phyloP scores from a whole-genome alignment of 192 early-diverging fungal species.

The Coemansia sp. region DNA sequence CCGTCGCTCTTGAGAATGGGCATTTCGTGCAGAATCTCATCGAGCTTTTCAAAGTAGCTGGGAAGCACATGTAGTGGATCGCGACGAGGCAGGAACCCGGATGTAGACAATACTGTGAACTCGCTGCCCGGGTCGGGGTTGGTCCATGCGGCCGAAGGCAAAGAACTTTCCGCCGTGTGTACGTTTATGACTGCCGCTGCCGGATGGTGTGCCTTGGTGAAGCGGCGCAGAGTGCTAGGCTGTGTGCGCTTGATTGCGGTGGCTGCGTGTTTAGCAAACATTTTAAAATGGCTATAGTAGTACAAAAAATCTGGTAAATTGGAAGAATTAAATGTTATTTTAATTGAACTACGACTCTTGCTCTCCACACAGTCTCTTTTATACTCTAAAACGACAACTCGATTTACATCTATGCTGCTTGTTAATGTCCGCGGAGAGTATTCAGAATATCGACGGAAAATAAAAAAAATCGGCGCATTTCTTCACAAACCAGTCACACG shows the following conservation, averaged over 20 bases:
- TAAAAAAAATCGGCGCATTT: constrained; percentile 10
- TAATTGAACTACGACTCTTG: neutral
- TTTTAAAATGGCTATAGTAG: neutral
- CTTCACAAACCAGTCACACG: constrained; percentile 1
- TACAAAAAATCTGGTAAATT: neutral
- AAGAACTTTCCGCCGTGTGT: neutral
- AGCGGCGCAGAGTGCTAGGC: constrained; percentile 4
- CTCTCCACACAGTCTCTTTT: neutral
- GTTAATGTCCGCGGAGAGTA: neutral
- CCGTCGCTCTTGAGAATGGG: constrained; percentile 68
- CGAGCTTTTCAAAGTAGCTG: constrained; percentile 66
- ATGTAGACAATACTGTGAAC: constrained; percentile 49
- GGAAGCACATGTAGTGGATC: constrained; percentile 74
- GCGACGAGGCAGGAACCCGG: constrained; percentile 61
- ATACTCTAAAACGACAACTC: neutral
- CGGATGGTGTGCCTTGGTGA: constrained; percentile 16
- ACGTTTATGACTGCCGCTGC: neutral
- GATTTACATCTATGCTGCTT: neutral
- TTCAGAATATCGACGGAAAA: constrained; percentile 1
- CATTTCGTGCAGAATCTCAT: constrained; percentile 76
- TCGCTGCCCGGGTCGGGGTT: constrained; percentile 32
- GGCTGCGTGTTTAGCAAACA: constrained; percentile 10
- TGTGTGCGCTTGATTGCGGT: neutral
- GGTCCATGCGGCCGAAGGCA: constrained; percentile 14
- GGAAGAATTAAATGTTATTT: neutral